Percentiles rank a stretch among this genome's conserved stretches.
These are phyloP conservation scores for Lanmaoa rubissima DNA, from an alignment of 768 basidiomycete species.

Conservation along the genomic window DNA sequence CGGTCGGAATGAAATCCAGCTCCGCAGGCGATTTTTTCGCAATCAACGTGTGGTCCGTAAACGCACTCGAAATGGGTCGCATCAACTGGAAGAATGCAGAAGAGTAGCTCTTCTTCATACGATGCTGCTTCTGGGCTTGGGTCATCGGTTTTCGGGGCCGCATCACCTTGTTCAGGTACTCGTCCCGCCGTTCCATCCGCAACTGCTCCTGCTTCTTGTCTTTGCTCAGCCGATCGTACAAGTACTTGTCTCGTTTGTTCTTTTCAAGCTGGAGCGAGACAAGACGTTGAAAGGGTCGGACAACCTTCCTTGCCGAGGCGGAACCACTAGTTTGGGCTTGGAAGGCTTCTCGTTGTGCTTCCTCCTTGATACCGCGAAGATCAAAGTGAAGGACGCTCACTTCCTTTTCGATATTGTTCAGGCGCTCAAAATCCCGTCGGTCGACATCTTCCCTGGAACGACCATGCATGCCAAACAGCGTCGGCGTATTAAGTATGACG, in stretches of 20 bases:
- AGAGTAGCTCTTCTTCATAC: constrained; percentile 87
- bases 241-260: constrained; percentile 68
- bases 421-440: constrained; percentile 67
- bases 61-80: constrained; percentile 87
- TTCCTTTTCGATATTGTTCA: constrained; percentile 75
- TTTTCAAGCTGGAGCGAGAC: constrained; percentile 75
- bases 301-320: constrained; percentile 49
- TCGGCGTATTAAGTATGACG: constrained; percentile 55
- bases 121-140: constrained; percentile 66
- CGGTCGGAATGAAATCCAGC: constrained; percentile 68
- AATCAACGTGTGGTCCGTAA: constrained; percentile 55
- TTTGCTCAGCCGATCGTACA: constrained; percentile 66
- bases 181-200: constrained; percentile 69
- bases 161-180: constrained; percentile 75
- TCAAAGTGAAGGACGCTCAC: constrained; percentile 62
- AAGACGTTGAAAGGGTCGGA: constrained; percentile 65
- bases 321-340: constrained; percentile 42
- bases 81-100: constrained; percentile 80
- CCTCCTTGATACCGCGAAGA: constrained; percentile 70
- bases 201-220: constrained; percentile 77
- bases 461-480: constrained; percentile 41
- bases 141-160: constrained; percentile 48
- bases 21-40: constrained; percentile 65
- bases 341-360: constrained; percentile 63
- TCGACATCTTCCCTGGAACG: constrained; percentile 55